phyloP scores from a whole-genome alignment of 192 early-diverging fungal genomes.

The Spizellomyces punctatus region DNA sequence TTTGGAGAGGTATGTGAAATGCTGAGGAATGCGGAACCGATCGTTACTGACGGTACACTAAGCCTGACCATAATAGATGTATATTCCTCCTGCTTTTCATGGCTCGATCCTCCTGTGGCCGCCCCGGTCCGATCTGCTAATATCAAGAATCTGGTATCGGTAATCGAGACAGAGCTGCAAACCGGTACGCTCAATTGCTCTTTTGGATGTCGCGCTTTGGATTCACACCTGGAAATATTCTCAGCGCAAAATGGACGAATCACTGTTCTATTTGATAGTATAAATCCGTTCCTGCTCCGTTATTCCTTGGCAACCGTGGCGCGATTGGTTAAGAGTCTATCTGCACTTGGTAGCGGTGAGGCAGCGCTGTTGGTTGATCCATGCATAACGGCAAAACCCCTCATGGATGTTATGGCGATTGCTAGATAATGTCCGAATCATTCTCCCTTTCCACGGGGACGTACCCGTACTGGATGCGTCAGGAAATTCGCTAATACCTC shows the following conservation, averaged over 20 bases:
- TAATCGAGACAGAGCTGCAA: not conserved
- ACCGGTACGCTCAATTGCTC: too few relatives aligned
- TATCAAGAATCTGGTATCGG: not conserved
- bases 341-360: not conserved
- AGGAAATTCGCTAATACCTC: not conserved
- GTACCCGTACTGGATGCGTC: not conserved
- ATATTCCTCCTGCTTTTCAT: not conserved
- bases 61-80: not conserved
- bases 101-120: not conserved
- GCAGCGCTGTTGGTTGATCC: not conserved
- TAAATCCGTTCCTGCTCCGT: conserved; percentile 2
- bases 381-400: too few relatives aligned
- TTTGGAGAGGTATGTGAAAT: not conserved
- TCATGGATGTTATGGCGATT: not conserved
- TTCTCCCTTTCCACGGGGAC: conserved; percentile 44
- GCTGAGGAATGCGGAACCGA: not conserved
- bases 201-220: too few relatives aligned
- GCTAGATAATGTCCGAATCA: conserved; percentile 21
- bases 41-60: not conserved
- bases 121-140: not conserved
- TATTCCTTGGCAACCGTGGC: conserved; percentile 11
- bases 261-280: conserved; percentile 24
- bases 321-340: conserved; percentile 7
- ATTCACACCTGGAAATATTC: not conserved
- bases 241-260: not conserved